These are phyloP conservation scores for Centaurea solstitialis DNA, from an alignment of 129 eudicot species.

Conservation along the genomic window DNA sequence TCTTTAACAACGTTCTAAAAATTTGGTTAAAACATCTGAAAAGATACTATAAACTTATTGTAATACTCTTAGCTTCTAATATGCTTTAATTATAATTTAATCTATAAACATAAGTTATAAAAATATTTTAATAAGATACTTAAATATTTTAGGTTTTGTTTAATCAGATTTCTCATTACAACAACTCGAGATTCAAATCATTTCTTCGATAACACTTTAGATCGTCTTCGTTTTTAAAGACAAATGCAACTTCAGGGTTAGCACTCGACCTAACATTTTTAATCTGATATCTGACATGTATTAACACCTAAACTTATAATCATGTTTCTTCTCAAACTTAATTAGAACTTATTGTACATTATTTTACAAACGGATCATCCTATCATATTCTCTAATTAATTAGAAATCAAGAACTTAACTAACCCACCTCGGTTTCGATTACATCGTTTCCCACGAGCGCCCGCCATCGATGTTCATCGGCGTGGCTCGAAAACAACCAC, in stretches of 20 bases:
- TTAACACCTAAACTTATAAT: neutral
- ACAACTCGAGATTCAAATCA: neutral
- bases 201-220: neutral
- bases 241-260: neutral
- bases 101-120: too few relatives aligned
- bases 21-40: too few relatives aligned
- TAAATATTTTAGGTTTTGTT: too few relatives aligned
- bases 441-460: constrained; percentile 29
- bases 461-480: constrained; percentile 23
- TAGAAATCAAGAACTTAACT: constrained; percentile 7
- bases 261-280: neutral
- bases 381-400: constrained; percentile 13
- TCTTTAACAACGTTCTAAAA: too few relatives aligned
- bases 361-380: constrained; percentile 1
- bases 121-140: too few relatives aligned
- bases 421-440: constrained; percentile 16
- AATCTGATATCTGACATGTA: neutral
- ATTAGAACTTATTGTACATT: constrained; percentile 17
- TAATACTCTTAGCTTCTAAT: too few relatives aligned
- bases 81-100: too few relatives aligned
- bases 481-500: neutral
- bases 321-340: neutral
- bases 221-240: neutral
- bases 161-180: neutral
- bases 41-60: too few relatives aligned